A percentile compares a stretch with the other conserved stretches of the same genome.
These are phyloP conservation scores for Scenedesmus sp. DNA, from an alignment of 163 green algal genomes.

Conservation along the genomic window DNA sequence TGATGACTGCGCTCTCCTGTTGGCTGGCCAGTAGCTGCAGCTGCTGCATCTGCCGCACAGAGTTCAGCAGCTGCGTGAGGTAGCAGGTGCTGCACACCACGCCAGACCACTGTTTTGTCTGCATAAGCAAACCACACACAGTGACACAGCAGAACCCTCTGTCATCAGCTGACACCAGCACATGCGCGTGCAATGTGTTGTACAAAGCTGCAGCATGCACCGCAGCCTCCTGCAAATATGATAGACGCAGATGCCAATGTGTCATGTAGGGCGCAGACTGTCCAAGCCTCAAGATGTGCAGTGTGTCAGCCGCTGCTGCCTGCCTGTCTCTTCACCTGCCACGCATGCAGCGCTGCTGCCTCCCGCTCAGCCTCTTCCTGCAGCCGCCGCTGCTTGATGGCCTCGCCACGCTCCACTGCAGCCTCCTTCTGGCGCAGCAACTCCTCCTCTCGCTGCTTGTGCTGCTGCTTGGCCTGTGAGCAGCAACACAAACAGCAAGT, in stretches of 20 bases:
- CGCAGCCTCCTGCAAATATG: not conserved
- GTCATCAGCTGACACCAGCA: not conserved
- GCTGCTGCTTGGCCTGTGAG: conserved; percentile 22
- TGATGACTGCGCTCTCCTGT: conserved; percentile 16
- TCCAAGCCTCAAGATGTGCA: not conserved
- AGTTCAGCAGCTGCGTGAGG: not conserved
- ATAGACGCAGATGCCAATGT: not conserved
- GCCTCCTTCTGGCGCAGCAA: not conserved
- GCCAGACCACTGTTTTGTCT: conserved; percentile 26
- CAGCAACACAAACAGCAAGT: not conserved
- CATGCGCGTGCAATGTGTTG: too few relatives aligned
- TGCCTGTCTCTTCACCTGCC: not conserved
- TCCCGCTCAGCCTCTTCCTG: conserved; percentile 24
- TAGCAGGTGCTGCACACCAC: not conserved
- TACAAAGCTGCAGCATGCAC: too few relatives aligned
- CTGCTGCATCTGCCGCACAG: conserved; percentile 20
- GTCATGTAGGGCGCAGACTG: not conserved
- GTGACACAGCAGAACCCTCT: not conserved
- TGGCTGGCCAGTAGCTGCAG: not conserved
- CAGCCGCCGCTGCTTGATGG: conserved; percentile 11
- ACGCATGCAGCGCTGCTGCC: not conserved
- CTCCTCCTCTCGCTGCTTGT: conserved; percentile 29
- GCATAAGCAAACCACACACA: not conserved
- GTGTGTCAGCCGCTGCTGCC: too few relatives aligned
- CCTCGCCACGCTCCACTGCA: conserved; percentile 11